Evolutionary conservation across 2,329 filamentous ascomycete species (phyloP), one percentile per base, ranked within the genome.

Genomic region (Botrytis galanthina): DNA sequence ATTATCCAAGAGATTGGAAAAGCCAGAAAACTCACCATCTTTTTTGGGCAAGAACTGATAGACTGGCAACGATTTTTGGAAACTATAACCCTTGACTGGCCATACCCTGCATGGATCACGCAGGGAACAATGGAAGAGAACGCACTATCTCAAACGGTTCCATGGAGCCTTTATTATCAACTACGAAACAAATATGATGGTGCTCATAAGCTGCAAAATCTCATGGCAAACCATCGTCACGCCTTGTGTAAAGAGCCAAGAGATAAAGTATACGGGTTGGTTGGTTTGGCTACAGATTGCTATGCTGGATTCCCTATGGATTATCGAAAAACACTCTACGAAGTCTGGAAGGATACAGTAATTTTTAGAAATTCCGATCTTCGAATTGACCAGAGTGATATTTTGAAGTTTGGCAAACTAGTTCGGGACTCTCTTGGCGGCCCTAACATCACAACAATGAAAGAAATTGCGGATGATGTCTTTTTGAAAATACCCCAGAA

Each of bases 221-320:
- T 81, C 0, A 73, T 81, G 10, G 46, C 75, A 22, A 75, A 75
- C n/a, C 77, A 81, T 62, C 70, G 70, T 39, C 67, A 75, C 4
- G 77, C 79, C 12, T 68, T 75, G 1, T 81, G 80, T 70, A 75
- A 75, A 63, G 81, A 82, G 18, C 77, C 70, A 20, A 78, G 75
- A 39, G 80, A 81, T 71, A 81, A 81, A 54, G 73, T 82, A 7
- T 81, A 80, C 73, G 80, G 78, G 0, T 75, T 82, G 1, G 71
- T 81, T 35, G 78, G 80, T 0, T 70, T 82, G 6, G 78, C 80
- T 26, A 69, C 71, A 8, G 80, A 81, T 63, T 71, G 60, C 59
- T 75, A 75, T 46, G 69, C 73, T 0, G 74, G 75, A 2, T 80
- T 81, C 48, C 76, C 78, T 0, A 77, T 80, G 59, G 79, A 81